These are phyloP conservation scores for Talaromyces nanjingensis DNA, from an alignment of 495 filamentous ascomycete species.

Conservation along the genomic window DNA sequence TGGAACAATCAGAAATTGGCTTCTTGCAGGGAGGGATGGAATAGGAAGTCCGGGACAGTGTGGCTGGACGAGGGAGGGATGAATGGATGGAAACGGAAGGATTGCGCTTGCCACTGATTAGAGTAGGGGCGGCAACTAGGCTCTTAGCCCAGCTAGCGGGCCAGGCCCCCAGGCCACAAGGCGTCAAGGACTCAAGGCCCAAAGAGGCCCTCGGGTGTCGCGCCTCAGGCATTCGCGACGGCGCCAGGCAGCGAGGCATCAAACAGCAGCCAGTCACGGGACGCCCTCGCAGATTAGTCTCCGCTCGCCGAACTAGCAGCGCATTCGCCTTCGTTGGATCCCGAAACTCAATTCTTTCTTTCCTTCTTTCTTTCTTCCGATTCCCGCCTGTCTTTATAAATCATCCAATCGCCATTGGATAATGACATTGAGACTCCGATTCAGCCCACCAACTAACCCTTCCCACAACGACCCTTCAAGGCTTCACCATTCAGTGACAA, in stretches of 20 bases:
- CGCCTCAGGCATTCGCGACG: neutral
- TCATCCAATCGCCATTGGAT: neutral
- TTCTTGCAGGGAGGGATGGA: neutral
- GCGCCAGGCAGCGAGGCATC: neutral
- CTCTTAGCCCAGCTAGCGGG: neutral
- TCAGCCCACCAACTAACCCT: neutral
- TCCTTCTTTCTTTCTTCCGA: neutral
- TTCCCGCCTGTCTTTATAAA: neutral
- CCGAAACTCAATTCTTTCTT: neutral
- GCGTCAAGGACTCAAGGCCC: no score
- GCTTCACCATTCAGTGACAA: neutral
- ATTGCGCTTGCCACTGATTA: neutral
- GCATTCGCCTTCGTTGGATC: neutral
- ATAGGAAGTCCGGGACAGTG: neutral
- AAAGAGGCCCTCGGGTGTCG: neutral
- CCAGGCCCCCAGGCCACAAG: neutral
- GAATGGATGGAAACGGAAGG: neutral
- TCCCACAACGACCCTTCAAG: no score
- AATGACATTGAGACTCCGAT: neutral
- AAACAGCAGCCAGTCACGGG: neutral
- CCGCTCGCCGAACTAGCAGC: neutral
- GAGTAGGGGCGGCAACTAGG: neutral
- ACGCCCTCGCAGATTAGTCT: neutral
- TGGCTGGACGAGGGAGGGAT: neutral
- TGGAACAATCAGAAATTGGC: no score